Percentiles rank a stretch among this genome's conserved stretches.
These are phyloP conservation scores for Colletotrichum liaoningense DNA, from an alignment of 2,329 filamentous ascomycete species.

Conservation along the genomic window DNA sequence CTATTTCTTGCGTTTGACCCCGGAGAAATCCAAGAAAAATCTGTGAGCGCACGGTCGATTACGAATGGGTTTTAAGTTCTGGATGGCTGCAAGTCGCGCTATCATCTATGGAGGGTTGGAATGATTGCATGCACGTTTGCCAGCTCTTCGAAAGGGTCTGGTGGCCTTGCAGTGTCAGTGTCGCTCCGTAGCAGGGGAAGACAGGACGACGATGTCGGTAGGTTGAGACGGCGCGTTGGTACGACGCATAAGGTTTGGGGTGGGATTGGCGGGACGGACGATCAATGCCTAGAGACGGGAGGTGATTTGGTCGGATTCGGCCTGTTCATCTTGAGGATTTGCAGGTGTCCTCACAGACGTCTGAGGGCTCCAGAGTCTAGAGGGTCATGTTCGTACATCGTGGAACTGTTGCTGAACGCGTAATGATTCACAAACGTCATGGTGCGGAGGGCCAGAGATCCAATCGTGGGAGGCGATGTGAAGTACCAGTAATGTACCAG, in stretches of 20 bases:
- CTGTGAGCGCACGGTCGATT: constrained; percentile 11
- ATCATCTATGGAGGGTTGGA: not conserved
- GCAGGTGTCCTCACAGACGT: not conserved
- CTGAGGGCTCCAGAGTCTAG: not conserved
- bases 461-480: not conserved
- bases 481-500: not conserved
- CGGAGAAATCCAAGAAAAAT: not conserved
- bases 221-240: constrained; percentile 1
- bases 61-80: constrained; percentile 7
- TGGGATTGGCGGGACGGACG: constrained; percentile 24
- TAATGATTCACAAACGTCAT: constrained; percentile 8
- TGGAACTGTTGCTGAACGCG: not conserved
- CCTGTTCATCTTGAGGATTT: not conserved
- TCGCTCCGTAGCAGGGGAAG: not conserved
- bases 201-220: not conserved
- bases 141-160: not conserved
- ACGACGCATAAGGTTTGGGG: constrained; percentile 15
- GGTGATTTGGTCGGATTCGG: constrained; percentile 17
- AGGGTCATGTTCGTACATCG: not conserved
- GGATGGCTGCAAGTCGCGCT: not conserved
- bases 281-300: constrained; percentile 25
- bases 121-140: constrained; percentile 13
- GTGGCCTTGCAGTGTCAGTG: not conserved
- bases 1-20: constrained; percentile 24
- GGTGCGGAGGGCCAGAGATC: not conserved